phyloP scores from a whole-genome alignment of 2,329 filamentous ascomycete genomes.

The Fusarium proliferatum region DNA sequence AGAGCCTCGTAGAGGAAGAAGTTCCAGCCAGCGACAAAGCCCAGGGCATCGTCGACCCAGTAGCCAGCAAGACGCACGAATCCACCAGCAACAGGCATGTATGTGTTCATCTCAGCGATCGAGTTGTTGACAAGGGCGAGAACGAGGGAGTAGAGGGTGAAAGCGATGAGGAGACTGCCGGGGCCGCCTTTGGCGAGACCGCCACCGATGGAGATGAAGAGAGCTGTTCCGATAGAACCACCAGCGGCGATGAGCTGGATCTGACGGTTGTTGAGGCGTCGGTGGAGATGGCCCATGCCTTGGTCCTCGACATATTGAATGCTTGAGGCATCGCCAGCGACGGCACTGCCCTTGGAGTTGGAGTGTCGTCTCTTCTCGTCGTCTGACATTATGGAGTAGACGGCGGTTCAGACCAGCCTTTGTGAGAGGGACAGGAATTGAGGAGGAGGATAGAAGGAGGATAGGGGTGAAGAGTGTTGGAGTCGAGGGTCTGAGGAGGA shows the following conservation, averaged over 20 bases:
- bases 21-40: conserved; percentile 36
- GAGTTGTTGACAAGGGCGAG: conserved; percentile 36
- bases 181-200: conserved; percentile 34
- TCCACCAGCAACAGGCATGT: conserved; percentile 33
- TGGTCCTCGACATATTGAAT: not conserved
- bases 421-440: not conserved
- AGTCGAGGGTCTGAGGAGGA: not conserved
- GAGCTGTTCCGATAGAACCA: conserved; percentile 36
- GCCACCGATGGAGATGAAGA: conserved; percentile 39
- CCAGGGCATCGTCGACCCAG: conserved; percentile 33
- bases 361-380: conserved; percentile 30
- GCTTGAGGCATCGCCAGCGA: conserved; percentile 16
- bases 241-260: conserved; percentile 46
- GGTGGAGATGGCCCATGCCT: conserved; percentile 34
- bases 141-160: conserved; percentile 18
- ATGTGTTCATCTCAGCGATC: conserved; percentile 36
- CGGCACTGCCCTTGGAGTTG: conserved; percentile 6
- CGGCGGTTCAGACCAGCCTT: not conserved
- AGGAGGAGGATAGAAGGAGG: not conserved
- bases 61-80: conserved; percentile 32
- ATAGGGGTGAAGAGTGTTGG: not conserved
- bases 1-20: conserved; percentile 56
- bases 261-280: conserved; percentile 34
- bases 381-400: conserved; percentile 21
- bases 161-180: conserved; percentile 29